Evolutionary conservation across 495 filamentous ascomycete species (phyloP).

Genomic region (Tuber brumale): DNA sequence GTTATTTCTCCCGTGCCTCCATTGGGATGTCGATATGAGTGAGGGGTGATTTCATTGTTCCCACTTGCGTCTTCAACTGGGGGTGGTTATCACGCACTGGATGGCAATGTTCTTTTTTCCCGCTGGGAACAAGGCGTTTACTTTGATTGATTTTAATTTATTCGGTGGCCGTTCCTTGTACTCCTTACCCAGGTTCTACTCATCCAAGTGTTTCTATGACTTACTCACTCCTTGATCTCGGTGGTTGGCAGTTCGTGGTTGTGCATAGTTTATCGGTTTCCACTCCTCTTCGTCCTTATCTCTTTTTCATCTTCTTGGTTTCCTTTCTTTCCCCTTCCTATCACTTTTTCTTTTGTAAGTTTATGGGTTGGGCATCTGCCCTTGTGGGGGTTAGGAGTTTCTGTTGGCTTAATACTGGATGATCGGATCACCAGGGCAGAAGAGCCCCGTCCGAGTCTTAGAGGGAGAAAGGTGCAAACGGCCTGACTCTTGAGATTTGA

Average conservation of each 20-base stretch:
- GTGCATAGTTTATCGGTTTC: not conserved
- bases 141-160: not conserved
- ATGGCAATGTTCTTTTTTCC: not conserved
- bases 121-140: not conserved
- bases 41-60: not conserved
- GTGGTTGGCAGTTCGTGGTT: not conserved
- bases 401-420: not conserved
- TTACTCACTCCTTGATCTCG: not conserved
- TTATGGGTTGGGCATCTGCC: not conserved
- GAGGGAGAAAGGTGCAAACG: not conserved
- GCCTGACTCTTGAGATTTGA: not conserved
- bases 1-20: not conserved
- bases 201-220: not conserved
- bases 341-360: not conserved
- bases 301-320: not conserved
- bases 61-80: not conserved
- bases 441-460: not conserved
- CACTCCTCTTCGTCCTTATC: not conserved
- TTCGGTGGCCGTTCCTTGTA: not conserved
- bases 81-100: not conserved
- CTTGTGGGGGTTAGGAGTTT: not conserved
- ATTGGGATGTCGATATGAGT: not conserved
- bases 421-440: not conserved
- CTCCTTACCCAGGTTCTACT: not conserved
- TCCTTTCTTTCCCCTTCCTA: not conserved